These are phyloP conservation scores for Artemisia tridentata DNA, from an alignment of 129 eudicot genomes.

Conservation along the genomic window DNA sequence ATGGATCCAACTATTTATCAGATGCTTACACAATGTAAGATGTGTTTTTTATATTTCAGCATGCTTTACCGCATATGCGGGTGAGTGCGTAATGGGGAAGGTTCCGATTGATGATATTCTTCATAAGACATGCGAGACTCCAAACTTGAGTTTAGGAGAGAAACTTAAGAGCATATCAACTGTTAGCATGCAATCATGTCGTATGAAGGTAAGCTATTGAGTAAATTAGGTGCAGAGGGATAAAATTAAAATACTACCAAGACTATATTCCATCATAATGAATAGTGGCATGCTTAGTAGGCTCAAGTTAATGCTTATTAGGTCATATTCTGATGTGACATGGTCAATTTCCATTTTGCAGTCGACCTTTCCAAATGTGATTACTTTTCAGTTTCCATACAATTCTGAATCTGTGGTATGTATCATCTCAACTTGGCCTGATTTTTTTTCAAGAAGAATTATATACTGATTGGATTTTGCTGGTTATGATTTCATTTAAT, in stretches of 20 bases:
- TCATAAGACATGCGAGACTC: constrained; percentile 62
- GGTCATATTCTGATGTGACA: not conserved
- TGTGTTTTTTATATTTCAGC: not conserved
- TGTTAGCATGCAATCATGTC: constrained; percentile 68
- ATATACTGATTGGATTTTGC: not conserved
- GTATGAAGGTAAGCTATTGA: constrained; percentile 53
- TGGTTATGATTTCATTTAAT: constrained; percentile 18
- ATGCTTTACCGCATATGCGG: constrained; percentile 44
- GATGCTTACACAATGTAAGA: constrained; percentile 59
- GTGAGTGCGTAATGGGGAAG: constrained; percentile 70
- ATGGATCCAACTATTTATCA: constrained; percentile 40
- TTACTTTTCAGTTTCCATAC: constrained; percentile 56
- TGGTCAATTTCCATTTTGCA: constrained; percentile 36
- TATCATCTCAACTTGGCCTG: not conserved
- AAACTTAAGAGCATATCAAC: constrained; percentile 61
- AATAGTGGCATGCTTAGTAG: no score
- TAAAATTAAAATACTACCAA: no score
- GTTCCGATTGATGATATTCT: constrained; percentile 59
- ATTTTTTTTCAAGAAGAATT: not conserved
- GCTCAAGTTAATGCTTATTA: no score
- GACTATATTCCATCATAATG: no score
- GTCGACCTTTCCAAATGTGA: constrained; percentile 46
- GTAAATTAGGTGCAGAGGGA: constrained; percentile 1
- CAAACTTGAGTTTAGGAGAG: constrained; percentile 56
- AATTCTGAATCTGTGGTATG: constrained; percentile 59